phyloP scores from a whole-genome alignment of 2,329 filamentous ascomycete species.

The Hortaea werneckii region DNA sequence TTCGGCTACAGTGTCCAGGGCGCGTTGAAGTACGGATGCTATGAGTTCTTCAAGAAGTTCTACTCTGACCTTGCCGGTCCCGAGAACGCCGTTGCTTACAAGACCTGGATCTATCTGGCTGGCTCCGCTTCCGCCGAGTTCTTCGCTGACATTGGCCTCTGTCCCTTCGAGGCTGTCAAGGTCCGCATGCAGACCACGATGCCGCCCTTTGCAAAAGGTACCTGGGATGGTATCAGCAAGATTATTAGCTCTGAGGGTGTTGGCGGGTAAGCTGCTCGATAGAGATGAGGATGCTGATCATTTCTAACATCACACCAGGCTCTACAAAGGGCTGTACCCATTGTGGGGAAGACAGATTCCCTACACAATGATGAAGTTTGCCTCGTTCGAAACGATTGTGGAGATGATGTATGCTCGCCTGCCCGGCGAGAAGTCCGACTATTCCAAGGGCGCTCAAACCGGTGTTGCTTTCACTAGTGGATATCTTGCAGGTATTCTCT shows the following conservation, averaged over 20 bases:
- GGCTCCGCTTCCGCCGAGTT: constrained; percentile 52
- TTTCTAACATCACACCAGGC: too few species aligned
- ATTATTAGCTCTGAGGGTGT: constrained; percentile 65
- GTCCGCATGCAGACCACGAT: constrained; percentile 58
- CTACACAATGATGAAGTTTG: constrained; percentile 53
- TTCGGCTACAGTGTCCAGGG: constrained; percentile 53
- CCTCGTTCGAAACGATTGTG: constrained; percentile 53
- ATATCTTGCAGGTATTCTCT: constrained; percentile 53
- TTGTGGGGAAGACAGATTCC: constrained; percentile 54
- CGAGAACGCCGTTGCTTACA: constrained; percentile 48
- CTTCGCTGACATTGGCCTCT: constrained; percentile 51
- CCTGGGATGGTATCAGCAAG: constrained; percentile 59
- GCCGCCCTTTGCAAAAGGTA: constrained; percentile 55
- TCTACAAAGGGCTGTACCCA: constrained; percentile 52
- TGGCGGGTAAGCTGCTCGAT: constrained; percentile 48
- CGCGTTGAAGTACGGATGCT: constrained; percentile 53
- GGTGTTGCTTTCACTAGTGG: constrained; percentile 51
- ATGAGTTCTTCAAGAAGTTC: constrained; percentile 55
- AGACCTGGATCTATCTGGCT: constrained; percentile 46
- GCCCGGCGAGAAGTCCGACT: constrained; percentile 48
- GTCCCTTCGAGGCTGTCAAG: constrained; percentile 53
- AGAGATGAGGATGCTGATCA: too few species aligned
- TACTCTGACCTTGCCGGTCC: constrained; percentile 44
- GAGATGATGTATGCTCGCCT: constrained; percentile 47
- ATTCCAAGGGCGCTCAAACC: constrained; percentile 46